Conservation (phyloP, 2,329 filamentous ascomycete genomes). For the Arthrinium puccinioides region DNA sequence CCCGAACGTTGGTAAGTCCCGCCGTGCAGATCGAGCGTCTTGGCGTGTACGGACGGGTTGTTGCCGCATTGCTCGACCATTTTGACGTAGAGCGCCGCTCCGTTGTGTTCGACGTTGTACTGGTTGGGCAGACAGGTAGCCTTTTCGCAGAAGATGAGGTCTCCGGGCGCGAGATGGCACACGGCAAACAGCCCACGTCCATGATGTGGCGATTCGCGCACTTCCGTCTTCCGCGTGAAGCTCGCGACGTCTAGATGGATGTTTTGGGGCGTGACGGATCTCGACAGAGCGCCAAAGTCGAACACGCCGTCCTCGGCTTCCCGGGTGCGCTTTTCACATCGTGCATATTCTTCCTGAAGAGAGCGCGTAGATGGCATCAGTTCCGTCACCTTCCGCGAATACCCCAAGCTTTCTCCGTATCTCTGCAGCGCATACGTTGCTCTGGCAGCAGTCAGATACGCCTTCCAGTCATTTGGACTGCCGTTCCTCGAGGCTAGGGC, state of each 20-base stretch:
- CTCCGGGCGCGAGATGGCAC: slow-evolving; percentile 26
- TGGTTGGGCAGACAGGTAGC: slow-evolving; percentile 32
- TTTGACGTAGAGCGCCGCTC: slow-evolving; percentile 34
- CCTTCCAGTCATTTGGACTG: slow-evolving; percentile 21
- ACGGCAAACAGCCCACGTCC: slow-evolving; percentile 36
- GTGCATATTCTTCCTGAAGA: slow-evolving; percentile 6
- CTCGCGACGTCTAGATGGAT: slow-evolving; percentile 25
- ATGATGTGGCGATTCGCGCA: slow-evolving; percentile 23
- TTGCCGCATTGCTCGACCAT: slow-evolving; percentile 30
- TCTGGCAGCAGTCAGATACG: slow-evolving; percentile 24
- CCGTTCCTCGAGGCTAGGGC: slow-evolving; percentile 4
- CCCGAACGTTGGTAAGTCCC: slow-evolving; percentile 25
- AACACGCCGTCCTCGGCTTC: slow-evolving; percentile 10
- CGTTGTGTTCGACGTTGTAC: slow-evolving; percentile 30
- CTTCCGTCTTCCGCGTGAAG: slow-evolving; percentile 23
- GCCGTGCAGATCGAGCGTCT: slow-evolving; percentile 26
- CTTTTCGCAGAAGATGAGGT: slow-evolving; percentile 35
- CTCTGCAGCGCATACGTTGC: slow-evolving; percentile 24
- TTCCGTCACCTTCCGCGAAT: neutral
- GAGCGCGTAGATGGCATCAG: neutral
- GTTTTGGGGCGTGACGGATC: slow-evolving; percentile 1
- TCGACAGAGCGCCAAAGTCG: slow-evolving; percentile 8
- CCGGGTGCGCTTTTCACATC: slow-evolving; percentile 8
- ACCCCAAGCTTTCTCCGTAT: neutral
- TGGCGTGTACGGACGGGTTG: slow-evolving; percentile 27